A percentile compares a stretch with the other conserved stretches of the same genome.
Evolutionary conservation across 2,329 filamentous ascomycete species (phyloP).

Genomic region (Diaporthe humulicola): DNA sequence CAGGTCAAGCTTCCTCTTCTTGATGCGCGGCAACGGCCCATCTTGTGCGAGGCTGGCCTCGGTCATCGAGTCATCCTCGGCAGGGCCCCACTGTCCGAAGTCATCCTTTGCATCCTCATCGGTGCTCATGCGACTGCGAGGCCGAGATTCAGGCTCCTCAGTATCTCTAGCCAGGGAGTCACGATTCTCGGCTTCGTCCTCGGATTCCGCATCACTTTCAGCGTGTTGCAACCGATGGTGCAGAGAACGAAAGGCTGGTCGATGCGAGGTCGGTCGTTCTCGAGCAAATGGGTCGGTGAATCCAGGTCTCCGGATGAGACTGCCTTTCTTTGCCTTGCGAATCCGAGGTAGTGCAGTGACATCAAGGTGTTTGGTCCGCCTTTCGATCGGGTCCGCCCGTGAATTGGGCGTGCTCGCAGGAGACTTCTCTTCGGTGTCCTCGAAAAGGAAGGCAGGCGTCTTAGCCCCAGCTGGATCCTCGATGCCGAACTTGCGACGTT

Average conservation of each 20-base stretch:
- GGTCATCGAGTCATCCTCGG: constrained; percentile 77
- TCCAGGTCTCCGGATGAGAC: constrained; percentile 70
- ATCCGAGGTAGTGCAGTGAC: constrained; percentile 80
- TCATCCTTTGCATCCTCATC: constrained; percentile 70
- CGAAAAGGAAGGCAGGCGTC: constrained; percentile 64
- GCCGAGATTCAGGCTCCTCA: constrained; percentile 87
- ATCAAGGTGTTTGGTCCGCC: constrained; percentile 68
- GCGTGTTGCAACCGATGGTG: constrained; percentile 81
- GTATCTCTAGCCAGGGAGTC: constrained; percentile 78
- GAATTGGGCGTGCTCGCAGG: constrained; percentile 76
- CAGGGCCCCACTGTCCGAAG: constrained; percentile 60
- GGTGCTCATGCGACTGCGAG: constrained; percentile 79
- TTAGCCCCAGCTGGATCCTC: constrained; percentile 74
- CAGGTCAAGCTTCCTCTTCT: constrained; percentile 81
- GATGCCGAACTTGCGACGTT: constrained; percentile 83
- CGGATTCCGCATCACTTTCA: constrained; percentile 87
- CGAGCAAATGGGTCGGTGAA: constrained; percentile 78
- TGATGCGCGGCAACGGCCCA: constrained; percentile 57
- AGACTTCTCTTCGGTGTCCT: constrained; percentile 73
- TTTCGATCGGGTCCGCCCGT: constrained; percentile 72
- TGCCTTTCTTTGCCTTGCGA: constrained; percentile 73
- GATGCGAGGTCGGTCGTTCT: constrained; percentile 68
- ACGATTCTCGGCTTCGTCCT: constrained; percentile 78
- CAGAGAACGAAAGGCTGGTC: constrained; percentile 80
- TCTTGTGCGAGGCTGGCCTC: constrained; percentile 80